Base-by-base conservation (phyloP, 164 flowering plant genomes). In the Cinnamomum chago region DNA sequence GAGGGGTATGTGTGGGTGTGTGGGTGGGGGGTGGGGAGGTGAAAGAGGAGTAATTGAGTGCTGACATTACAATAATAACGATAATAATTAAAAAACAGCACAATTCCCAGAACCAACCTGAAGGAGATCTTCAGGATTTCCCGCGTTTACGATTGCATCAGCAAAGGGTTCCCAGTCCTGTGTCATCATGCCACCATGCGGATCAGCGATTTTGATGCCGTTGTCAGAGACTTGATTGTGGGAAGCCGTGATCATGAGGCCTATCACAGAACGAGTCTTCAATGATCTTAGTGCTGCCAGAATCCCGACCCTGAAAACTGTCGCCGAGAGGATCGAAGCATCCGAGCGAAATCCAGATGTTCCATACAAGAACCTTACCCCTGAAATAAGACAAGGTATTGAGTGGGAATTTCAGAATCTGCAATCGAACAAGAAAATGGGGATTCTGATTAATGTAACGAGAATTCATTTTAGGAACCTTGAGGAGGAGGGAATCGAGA, bases 91-190 rank as follows among this genome's bases (percentile, higher is more conserved):
- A 40, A 40, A 40, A 55, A 11, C 6, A 55, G n/a, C 20, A 20
- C 60, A 55, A 55, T 20, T 55, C 6, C 60, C 20, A 3, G 60
- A 55, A 55, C 60, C 17, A 20, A 73, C 98, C 86, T 78, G 79
- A 60, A 92, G 60, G 47, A 94, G 88, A 52, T 83, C 69, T 51
- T 79, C 70, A 1, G 97, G 65, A 77, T 85, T 81, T 1, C 83
- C 71, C 14, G 92, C 93, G 81, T 87, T 87, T 20, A 92, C 97
- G 5, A 93, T 78, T n/a, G 87, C 76, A 76, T 95, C 92, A 24
- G 99, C 95, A 66, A 95, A 93, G 17, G 99, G 98, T 81, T 95
- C 99, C 99, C 97, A 95, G 0, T 80, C 83, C 80, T 91, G 95
- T 5, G 94, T 83, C 76, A 95, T 82, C 99, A 95, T 92, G 2